phyloP scores from a whole-genome alignment of 179 eudicot genomes.

The Pouteria campechiana region DNA sequence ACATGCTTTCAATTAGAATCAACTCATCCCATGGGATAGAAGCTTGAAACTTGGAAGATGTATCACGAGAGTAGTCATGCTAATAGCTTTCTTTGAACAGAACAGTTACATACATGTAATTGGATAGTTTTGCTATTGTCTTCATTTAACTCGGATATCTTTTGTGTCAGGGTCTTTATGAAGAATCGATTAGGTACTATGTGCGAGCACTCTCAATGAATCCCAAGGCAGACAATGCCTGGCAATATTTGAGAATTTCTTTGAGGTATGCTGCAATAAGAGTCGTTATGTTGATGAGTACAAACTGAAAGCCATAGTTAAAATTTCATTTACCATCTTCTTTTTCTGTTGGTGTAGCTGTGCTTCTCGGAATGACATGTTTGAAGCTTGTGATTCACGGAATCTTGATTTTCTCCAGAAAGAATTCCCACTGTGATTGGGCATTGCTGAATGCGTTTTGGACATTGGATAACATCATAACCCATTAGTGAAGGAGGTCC shows the following conservation, averaged over 20 bases:
- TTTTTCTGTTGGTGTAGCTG: slow-evolving; percentile 54
- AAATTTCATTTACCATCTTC: neutral
- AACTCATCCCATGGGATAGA: no score
- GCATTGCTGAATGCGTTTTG: no score
- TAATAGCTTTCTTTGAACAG: no score
- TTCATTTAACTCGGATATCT: neutral
- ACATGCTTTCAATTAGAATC: no score
- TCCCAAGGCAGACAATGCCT: slow-evolving; percentile 97
- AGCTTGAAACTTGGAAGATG: no score
- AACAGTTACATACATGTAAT: no score
- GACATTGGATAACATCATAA: no score
- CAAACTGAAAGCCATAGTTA: neutral
- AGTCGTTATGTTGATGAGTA: neutral
- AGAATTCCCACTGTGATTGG: slow-evolving; percentile 83
- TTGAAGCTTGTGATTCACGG: slow-evolving; percentile 81
- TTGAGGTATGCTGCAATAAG: slow-evolving; percentile 44
- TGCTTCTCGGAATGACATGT: slow-evolving; percentile 85
- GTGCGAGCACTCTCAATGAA: slow-evolving; percentile 96
- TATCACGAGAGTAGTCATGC: no score
- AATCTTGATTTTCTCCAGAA: slow-evolving; percentile 83
- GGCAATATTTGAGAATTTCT: slow-evolving; percentile 95
- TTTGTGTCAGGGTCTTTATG: slow-evolving; percentile 69
- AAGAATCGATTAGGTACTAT: slow-evolving; percentile 88
- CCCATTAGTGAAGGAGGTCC: no score
- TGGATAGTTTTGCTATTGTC: neutral